Percentiles rank a stretch among this genome's conserved stretches.
phyloP scores from a whole-genome alignment of 169 alveolate species.

The Theileria annulata region DNA sequence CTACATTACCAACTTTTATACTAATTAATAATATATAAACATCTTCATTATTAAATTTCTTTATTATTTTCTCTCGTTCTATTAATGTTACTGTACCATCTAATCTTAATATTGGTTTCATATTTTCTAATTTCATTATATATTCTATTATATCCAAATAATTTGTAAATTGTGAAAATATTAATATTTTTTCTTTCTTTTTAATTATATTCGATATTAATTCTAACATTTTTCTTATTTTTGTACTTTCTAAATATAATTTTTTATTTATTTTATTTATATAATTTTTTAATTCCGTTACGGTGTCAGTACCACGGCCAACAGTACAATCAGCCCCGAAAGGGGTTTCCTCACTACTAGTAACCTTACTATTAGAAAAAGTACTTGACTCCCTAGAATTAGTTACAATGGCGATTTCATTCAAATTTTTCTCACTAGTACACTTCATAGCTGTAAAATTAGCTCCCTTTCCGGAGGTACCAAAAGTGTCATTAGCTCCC shows the following conservation, averaged over 20 bases:
- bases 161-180: constrained; percentile 91
- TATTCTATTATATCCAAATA: constrained; percentile 88
- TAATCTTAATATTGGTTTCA: constrained; percentile 19
- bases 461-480: too few relatives aligned
- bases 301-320: too few relatives aligned
- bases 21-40: constrained; percentile 91
- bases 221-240: constrained; percentile 67
- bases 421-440: too few relatives aligned
- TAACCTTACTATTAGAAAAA: too few relatives aligned
- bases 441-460: too few relatives aligned
- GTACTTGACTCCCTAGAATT: too few relatives aligned
- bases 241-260: constrained; percentile 67
- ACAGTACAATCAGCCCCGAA: too few relatives aligned
- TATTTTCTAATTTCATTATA: constrained; percentile 53
- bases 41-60: constrained; percentile 70
- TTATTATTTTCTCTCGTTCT: constrained; percentile 22
- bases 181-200: constrained; percentile 82
- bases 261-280: constrained; percentile 64
- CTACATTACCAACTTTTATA: constrained; percentile 99
- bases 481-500: too few relatives aligned
- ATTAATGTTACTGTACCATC: constrained; percentile 37
- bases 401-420: too few relatives aligned
- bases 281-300: too few relatives aligned
- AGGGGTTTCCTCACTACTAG: too few relatives aligned
- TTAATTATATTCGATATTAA: constrained; percentile 62